phyloP scores from a whole-genome alignment of 768 basidiomycete species.

The Phylloporus sp. region DNA sequence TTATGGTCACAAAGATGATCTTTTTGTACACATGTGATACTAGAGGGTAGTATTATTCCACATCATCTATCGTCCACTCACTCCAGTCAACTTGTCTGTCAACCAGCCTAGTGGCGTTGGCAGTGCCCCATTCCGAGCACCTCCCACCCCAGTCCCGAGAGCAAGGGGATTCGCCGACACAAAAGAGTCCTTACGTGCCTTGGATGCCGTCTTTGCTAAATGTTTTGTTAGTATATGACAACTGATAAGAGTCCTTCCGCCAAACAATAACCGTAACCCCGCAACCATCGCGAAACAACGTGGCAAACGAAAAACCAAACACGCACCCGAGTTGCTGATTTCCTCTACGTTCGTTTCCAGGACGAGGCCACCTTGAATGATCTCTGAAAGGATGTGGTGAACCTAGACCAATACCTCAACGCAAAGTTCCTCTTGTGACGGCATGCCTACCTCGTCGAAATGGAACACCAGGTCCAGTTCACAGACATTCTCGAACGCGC shows the following conservation, averaged over 20 bases:
- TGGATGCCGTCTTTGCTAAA: constrained; percentile 66
- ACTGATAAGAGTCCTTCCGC: not conserved
- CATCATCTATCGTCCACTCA: constrained; percentile 41
- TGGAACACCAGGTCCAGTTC: constrained; percentile 98
- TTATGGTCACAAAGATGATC: not conserved
- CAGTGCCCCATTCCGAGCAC: constrained; percentile 56
- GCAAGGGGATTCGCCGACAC: constrained; percentile 80
- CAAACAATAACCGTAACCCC: constrained; percentile 9
- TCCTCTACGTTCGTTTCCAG: constrained; percentile 92
- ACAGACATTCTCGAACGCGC: constrained; percentile 97
- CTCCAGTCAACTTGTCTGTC: constrained; percentile 68
- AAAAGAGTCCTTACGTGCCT: constrained; percentile 74
- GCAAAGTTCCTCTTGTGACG: not conserved
- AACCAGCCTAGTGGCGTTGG: constrained; percentile 80
- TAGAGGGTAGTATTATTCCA: not conserved
- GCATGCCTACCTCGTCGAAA: constrained; percentile 80
- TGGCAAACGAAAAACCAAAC: not conserved
- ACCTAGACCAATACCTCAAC: constrained; percentile 41
- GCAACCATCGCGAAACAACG: not conserved
- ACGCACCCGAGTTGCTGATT: constrained; percentile 67
- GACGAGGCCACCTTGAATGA: constrained; percentile 95
- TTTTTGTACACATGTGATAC: not conserved
- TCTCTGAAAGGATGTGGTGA: constrained; percentile 92
- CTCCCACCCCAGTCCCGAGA: constrained; percentile 56
- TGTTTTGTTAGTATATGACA: constrained; percentile 12